Base-by-base conservation (phyloP, 768 basidiomycete species). In the Ramaria sp. region DNA sequence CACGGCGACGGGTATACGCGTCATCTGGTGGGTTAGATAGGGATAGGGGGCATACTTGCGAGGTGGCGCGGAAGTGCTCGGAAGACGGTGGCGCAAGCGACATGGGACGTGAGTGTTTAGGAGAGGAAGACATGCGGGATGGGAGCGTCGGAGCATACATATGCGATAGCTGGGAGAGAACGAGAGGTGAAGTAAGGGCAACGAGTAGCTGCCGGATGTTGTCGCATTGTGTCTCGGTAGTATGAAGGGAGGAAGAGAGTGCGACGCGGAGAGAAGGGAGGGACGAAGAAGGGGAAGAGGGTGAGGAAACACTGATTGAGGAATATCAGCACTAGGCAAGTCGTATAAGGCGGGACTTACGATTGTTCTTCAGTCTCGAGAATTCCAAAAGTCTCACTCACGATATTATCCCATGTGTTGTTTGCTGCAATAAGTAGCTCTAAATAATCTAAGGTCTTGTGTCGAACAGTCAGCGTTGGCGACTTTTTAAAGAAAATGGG, bases 111-210 rank as follows among this genome's bases (percentile, higher is more conserved):
- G 32, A 15, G 44, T 27, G 72, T 38, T 65, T 58, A 16, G 73
- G 34, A 36, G 56, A 50, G 24, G 41, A 8, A 34, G 49, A 49
- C 18, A 34, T 22, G 13, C 12, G 53, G 5, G 53, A 45, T 18
- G 53, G 52, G 0, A 83, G 86, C 0, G 87, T 77, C 5, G 89
- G 88, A 0, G 87, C 86, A 65, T 92, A 92, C 89, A 92, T 92
- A 67, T 88, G 88, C 10, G 85, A 72, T 10, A 92, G 73, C 63
- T 87, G 88, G 9, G 82, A 74, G n/a, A 89, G 71, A 59, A 86
- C 82, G 13, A 75, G 65, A 6, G 85, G 82, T 6, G 77, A 78
- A 0, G 88, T 83, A 44, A 92, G 77, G 13, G 88, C 88, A 6
- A 82, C 76, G 47, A 92, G 76, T 2, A 90, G 76, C 48, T 83